Conservation (phyloP, 2,329 filamentous ascomycete genomes). For the Pyrenochaeta sp. region DNA sequence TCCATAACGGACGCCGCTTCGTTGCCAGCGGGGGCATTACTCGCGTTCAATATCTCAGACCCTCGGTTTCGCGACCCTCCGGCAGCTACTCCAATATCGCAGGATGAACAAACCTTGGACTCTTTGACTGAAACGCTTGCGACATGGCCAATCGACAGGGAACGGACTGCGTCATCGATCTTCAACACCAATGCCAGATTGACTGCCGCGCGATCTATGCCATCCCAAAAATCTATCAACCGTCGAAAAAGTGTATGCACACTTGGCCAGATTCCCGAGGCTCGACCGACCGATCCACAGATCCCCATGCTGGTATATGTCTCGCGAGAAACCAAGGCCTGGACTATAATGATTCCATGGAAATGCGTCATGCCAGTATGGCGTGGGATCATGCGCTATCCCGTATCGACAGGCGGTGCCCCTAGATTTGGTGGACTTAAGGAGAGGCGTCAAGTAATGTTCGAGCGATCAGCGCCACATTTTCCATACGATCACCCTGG, state of each 20-base stretch:
- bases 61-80: slow-evolving; percentile 83
- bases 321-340: slow-evolving; percentile 66
- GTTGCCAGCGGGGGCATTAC: slow-evolving; percentile 73
- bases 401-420: slow-evolving; percentile 80
- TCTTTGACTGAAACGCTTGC: slow-evolving; percentile 69
- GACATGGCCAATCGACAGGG: slow-evolving; percentile 71
- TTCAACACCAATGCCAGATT: slow-evolving; percentile 75
- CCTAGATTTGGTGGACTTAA: slow-evolving; percentile 83
- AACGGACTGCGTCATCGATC: slow-evolving; percentile 60
- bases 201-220: slow-evolving; percentile 70
- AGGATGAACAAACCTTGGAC: slow-evolving; percentile 33
- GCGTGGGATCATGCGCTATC: slow-evolving; percentile 85
- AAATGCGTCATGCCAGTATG: slow-evolving; percentile 86
- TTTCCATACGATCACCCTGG: slow-evolving; percentile 88
- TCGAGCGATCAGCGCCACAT: slow-evolving; percentile 80
- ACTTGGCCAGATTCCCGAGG: slow-evolving; percentile 69
- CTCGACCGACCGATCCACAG: slow-evolving; percentile 69
- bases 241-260: slow-evolving; percentile 71
- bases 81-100: slow-evolving; percentile 53
- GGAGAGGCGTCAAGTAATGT: slow-evolving; percentile 80
- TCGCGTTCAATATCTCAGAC: slow-evolving; percentile 79
- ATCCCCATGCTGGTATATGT: slow-evolving; percentile 80
- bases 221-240: slow-evolving; percentile 81
- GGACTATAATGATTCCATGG: slow-evolving; percentile 90
- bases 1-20: slow-evolving; percentile 61